These are phyloP conservation scores for Gossypium trilobum DNA, from an alignment of 441 rosid species.

Conservation along the genomic window DNA sequence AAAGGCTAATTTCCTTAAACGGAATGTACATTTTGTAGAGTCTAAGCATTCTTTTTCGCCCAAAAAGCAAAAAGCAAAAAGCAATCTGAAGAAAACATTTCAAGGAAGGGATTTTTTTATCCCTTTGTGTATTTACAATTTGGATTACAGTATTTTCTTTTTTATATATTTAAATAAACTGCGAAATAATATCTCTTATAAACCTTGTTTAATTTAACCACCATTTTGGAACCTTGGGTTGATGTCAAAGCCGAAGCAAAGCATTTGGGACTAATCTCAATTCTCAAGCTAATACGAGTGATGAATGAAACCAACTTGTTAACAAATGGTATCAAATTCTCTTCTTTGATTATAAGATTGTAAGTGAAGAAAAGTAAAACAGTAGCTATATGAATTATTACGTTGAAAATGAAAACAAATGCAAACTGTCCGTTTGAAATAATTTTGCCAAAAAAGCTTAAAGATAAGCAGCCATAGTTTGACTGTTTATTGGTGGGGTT, in stretches of 20 bases:
- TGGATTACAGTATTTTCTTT: too few relatives aligned
- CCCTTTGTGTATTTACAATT: neutral
- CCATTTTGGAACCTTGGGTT: neutral
- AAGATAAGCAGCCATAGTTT: neutral
- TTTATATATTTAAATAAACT: too few relatives aligned
- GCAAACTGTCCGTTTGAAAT: neutral
- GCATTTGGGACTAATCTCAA: conserved; percentile 4
- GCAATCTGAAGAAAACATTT: neutral
- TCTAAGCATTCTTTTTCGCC: neutral
- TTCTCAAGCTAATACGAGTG: neutral
- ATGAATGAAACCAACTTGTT: neutral
- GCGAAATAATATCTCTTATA: too few relatives aligned
- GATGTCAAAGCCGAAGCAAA: neutral
- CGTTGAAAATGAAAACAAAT: neutral
- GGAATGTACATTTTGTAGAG: neutral
- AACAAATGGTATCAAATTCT: neutral
- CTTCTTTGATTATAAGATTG: neutral
- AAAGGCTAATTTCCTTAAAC: neutral
- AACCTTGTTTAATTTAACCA: neutral
- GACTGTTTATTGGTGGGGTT: conserved; percentile 2
- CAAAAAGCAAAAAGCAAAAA: neutral
- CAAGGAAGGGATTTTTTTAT: neutral
- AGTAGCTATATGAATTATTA: neutral
- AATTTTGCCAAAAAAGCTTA: neutral
- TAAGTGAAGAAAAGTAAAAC: too few relatives aligned